These are phyloP conservation scores for Ustilago lituana DNA, from an alignment of 1,284 basidiomycete genomes.

Conservation along the genomic window DNA sequence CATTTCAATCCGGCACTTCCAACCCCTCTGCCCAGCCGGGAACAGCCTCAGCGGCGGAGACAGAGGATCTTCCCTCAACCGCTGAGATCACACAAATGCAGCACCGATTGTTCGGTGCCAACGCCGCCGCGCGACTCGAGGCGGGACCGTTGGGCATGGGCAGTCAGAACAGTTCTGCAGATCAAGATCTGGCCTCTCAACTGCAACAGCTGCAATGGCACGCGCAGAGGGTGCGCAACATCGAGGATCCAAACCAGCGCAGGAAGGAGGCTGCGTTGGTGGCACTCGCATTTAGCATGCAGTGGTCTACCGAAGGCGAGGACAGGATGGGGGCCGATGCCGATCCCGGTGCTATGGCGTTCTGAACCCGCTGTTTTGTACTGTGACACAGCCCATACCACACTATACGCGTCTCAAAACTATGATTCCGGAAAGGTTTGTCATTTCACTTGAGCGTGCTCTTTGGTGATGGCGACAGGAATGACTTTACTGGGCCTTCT, in stretches of 20 bases:
- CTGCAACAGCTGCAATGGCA: conserved; percentile 41
- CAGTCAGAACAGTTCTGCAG: neutral
- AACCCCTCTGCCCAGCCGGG: neutral
- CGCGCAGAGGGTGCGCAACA: conserved; percentile 39
- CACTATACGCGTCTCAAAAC: no score
- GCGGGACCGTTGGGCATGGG: conserved; percentile 17
- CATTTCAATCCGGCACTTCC: conserved; percentile 22
- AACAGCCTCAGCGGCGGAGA: neutral
- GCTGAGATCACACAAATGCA: conserved; percentile 31
- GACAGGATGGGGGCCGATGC: neutral
- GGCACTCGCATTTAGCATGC: conserved; percentile 46
- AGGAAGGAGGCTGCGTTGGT: conserved; percentile 42
- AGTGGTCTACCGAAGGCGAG: conserved; percentile 20
- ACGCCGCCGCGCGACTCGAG: conserved; percentile 13
- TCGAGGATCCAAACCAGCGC: conserved; percentile 38
- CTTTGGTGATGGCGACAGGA: neutral
- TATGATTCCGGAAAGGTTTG: no score
- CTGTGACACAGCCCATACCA: no score
- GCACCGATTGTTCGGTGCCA: conserved; percentile 19
- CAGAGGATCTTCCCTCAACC: conserved; percentile 16
- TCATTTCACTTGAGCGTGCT: no score
- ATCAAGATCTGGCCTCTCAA: conserved; percentile 25
- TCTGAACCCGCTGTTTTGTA: no score
- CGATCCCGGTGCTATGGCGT: conserved; percentile 12
- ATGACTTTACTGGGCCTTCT: conserved; percentile 51